These are phyloP conservation scores for Zopfia rhizophila DNA, from an alignment of 2,329 filamentous ascomycete genomes.

Conservation along the genomic window DNA sequence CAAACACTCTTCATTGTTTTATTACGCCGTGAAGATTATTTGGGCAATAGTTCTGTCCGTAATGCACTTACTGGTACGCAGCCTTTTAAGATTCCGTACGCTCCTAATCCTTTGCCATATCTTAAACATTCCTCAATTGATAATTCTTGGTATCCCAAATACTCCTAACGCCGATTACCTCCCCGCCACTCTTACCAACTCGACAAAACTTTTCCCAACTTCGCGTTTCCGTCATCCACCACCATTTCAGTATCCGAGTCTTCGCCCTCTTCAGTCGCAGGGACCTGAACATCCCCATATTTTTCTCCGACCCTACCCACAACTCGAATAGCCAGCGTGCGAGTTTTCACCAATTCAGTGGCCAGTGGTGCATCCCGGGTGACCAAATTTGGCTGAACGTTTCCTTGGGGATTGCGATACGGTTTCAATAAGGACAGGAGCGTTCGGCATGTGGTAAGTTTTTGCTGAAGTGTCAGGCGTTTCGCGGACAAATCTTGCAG, in stretches of 20 bases:
- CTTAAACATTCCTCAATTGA: no score
- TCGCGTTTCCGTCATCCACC: conserved; percentile 28
- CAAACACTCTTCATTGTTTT: no score
- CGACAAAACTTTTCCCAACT: conserved; percentile 37
- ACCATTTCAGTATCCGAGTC: conserved; percentile 34
- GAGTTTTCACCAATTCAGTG: conserved; percentile 73
- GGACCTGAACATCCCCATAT: conserved; percentile 30
- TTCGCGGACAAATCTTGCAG: conserved; percentile 61
- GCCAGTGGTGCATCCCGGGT: conserved; percentile 73
- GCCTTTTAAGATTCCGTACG: no score
- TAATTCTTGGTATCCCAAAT: no score
- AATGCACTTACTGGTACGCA: no score
- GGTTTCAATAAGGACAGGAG: conserved; percentile 64
- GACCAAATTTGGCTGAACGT: conserved; percentile 72
- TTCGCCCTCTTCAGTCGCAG: conserved; percentile 31
- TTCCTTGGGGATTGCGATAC: conserved; percentile 59
- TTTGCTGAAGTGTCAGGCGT: conserved; percentile 60
- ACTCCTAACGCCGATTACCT: no score
- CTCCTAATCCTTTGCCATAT: no score
- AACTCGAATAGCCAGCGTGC: conserved; percentile 62
- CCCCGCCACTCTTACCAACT: no score
- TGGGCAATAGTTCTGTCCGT: no score
- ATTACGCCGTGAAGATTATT: no score
- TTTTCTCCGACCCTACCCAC: conserved; percentile 45
- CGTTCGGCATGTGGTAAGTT: conserved; percentile 60